Base-by-base conservation (phyloP, 352 stramenopile species). In the Phytophthora meadii region DNA sequence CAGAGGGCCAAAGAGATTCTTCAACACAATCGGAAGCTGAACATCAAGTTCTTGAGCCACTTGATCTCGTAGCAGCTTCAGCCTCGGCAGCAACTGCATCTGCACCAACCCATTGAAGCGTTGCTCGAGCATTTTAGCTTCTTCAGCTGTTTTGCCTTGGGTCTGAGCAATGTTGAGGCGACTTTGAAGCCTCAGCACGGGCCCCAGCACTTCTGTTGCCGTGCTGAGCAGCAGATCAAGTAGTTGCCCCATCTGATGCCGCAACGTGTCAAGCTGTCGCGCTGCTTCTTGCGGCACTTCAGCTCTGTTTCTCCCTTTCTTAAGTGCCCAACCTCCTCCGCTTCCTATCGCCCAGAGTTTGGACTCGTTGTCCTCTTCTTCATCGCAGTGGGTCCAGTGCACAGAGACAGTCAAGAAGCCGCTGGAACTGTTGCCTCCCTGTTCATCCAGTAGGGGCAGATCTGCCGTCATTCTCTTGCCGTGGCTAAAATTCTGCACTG, bases 101-200 rank as follows among this genome's bases (percentile, higher is more conserved):
- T 14, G 49, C 10, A 72, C 45, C 22, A 78, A 47, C 15, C 61
- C 70, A 6, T 72, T 36, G 19, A 92, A 71, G 25, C 85, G 79
- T 40, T 83, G 70, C 52, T 92, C 85, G 3, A 90, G 69, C 27
- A 89, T 70, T 57, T 93, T 91, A 0, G 82, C 85, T 65, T 93
- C 85, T 34, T 93, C 85, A 5, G 85, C 82, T n/a, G 81, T 93
- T 17, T 68, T 77, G 0, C 77, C 79, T 4, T 50, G 70, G 0
- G 53, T 60, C n/a, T 84, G 77, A 1, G 85, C 82, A 0, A 78
- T 68, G 4, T 68, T 24, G 54, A 81, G 72, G 0, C 76, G 74
- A n/a, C 74, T 81, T 39, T 76, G 60, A 22, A 92, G 64, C 1
- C 70, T 75, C 40, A 80, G 39, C 25, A 92, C 71, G n/a, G 81